Conservation (phyloP, 2,329 filamentous ascomycete species). For the Venturia aucupariae region DNA sequence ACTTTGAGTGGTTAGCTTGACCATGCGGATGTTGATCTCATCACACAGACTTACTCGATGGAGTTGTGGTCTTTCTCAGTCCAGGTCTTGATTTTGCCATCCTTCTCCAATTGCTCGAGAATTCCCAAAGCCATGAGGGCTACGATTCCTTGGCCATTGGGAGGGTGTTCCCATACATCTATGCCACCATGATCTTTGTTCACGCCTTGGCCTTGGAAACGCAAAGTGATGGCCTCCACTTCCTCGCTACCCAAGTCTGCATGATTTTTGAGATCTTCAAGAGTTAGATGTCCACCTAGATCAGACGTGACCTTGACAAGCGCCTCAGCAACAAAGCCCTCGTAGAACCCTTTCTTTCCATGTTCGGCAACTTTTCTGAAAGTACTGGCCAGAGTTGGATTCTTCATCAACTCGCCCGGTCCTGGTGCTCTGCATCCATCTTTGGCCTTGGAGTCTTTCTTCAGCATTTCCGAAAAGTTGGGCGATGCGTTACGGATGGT, state of each 20-base stretch:
- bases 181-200: conserved; percentile 48
- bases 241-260: conserved; percentile 63
- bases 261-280: conserved; percentile 75
- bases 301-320: conserved; percentile 69
- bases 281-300: conserved; percentile 65
- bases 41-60: conserved; percentile 45
- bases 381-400: conserved; percentile 69
- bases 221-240: conserved; percentile 76
- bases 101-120: conserved; percentile 71
- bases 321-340: conserved; percentile 70
- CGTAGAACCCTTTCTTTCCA: conserved; percentile 87
- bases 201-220: conserved; percentile 60
- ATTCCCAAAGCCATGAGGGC: conserved; percentile 92
- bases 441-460: conserved; percentile 57
- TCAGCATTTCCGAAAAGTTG: conserved; percentile 81
- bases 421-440: conserved; percentile 66
- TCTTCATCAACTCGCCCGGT: conserved; percentile 82
- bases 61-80: conserved; percentile 67
- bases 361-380: conserved; percentile 70
- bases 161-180: conserved; percentile 92
- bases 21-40: neutral
- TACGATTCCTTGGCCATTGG: conserved; percentile 92
- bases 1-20: conserved; percentile 15
- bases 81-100: conserved; percentile 66
- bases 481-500: conserved; percentile 64